phyloP scores from a whole-genome alignment of 2,329 filamentous ascomycete species.

The Sporothrix euskadiensis region DNA sequence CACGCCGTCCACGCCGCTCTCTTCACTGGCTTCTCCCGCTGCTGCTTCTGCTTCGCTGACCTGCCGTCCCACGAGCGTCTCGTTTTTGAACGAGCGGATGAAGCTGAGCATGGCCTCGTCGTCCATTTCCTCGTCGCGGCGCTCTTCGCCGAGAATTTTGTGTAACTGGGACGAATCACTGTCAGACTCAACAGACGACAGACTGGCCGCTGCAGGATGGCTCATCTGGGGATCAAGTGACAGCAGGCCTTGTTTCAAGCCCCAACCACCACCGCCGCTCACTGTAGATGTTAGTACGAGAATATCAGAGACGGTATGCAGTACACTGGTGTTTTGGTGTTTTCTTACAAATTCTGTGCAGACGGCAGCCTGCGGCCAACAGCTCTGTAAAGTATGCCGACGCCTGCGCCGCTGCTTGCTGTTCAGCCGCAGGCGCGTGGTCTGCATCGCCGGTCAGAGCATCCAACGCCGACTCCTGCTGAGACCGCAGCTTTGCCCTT shows the following conservation, averaged over 20 bases:
- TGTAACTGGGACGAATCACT: neutral
- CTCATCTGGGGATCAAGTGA: conserved; percentile 71
- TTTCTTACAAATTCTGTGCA: conserved; percentile 51
- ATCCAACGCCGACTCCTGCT: neutral
- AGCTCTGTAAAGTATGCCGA: conserved; percentile 40
- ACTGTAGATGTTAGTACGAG: conserved; percentile 45
- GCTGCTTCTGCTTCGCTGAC: neutral
- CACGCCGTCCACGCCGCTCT: conserved; percentile 48
- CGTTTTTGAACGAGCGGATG: conserved; percentile 50
- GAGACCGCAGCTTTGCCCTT: conserved; percentile 30
- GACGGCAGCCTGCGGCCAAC: conserved; percentile 47
- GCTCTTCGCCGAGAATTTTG: conserved; percentile 23
- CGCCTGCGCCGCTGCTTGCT: conserved; percentile 34
- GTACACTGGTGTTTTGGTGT: conserved; percentile 30
- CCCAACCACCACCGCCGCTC: conserved; percentile 84
- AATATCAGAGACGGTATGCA: neutral
- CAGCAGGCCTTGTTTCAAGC: conserved; percentile 73
- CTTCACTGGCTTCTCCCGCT: neutral
- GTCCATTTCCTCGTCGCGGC: conserved; percentile 46
- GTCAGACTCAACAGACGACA: neutral
- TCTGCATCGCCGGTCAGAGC: conserved; percentile 17
- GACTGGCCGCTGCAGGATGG: conserved; percentile 45
- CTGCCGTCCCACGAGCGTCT: conserved; percentile 28
- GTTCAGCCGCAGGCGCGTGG: conserved; percentile 35
- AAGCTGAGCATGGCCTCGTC: conserved; percentile 57